These are phyloP conservation scores for Saksenaea vasiformis DNA, from an alignment of 371 early-diverging fungal genomes.

Conservation along the genomic window DNA sequence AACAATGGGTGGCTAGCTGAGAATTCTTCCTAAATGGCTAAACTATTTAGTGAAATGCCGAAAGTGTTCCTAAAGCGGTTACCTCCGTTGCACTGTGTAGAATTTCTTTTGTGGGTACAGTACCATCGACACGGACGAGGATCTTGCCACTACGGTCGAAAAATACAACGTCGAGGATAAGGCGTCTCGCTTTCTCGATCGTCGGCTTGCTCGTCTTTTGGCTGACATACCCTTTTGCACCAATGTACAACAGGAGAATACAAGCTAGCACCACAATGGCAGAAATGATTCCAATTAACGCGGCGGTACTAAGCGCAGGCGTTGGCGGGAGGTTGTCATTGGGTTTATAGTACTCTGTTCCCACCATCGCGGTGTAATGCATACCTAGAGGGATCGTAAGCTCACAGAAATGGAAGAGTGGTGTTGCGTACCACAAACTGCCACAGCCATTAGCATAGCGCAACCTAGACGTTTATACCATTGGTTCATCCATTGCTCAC, in stretches of 20 bases:
- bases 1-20: conserved; percentile 32
- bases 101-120: conserved; percentile 36
- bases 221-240: not conserved
- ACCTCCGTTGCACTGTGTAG: not conserved
- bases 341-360: conserved; percentile 34
- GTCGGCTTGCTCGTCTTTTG: not conserved
- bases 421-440: conserved; percentile 39
- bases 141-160: conserved; percentile 43
- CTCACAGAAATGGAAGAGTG: not conserved
- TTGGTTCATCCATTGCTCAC: conserved; percentile 45
- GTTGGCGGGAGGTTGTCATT: conserved; percentile 19
- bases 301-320: conserved; percentile 25
- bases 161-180: conserved; percentile 35
- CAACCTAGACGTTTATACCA: conserved; percentile 51
- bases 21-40: conserved; percentile 11
- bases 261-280: conserved; percentile 41
- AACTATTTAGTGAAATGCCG: not conserved
- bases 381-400: conserved; percentile 28
- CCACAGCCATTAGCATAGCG: conserved; percentile 43
- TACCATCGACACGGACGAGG: conserved; percentile 43
- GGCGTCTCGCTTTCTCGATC: conserved; percentile 15
- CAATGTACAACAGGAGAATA: conserved; percentile 25
- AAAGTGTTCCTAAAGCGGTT: not conserved
- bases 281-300: conserved; percentile 40
- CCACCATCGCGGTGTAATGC: conserved; percentile 49